Evolutionary conservation across 805 yeast species (phyloP).

Genomic region (Candida pini): DNA sequence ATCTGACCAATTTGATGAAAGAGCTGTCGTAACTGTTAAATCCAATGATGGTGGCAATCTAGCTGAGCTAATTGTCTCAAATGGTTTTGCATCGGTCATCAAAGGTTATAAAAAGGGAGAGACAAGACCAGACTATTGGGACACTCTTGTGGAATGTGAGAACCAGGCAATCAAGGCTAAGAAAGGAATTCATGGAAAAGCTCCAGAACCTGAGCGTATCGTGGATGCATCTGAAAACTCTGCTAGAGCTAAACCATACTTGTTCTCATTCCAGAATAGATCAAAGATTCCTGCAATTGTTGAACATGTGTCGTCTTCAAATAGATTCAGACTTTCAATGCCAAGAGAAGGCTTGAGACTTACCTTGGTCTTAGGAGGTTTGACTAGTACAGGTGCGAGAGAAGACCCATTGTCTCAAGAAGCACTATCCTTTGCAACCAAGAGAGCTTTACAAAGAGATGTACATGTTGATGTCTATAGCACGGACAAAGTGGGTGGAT

Average conservation of each 20-base stretch:
- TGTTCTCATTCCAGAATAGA: constrained; percentile 64
- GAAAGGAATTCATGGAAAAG: constrained; percentile 59
- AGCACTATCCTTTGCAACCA: constrained; percentile 49
- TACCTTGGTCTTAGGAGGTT: constrained; percentile 72
- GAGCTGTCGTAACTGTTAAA: constrained; percentile 58
- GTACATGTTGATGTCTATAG: constrained; percentile 64
- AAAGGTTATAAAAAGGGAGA: constrained; percentile 63
- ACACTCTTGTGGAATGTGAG: constrained; percentile 66
- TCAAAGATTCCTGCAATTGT: constrained; percentile 61
- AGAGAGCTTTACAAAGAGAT: constrained; percentile 62
- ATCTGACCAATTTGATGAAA: constrained; percentile 55
- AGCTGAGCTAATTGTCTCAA: constrained; percentile 51
- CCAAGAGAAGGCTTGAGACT: constrained; percentile 70
- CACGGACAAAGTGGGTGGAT: constrained; percentile 74
- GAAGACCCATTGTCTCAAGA: constrained; percentile 36
- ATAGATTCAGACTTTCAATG: constrained; percentile 57
- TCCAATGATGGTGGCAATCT: constrained; percentile 50
- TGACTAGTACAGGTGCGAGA: constrained; percentile 37
- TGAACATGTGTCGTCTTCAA: constrained; percentile 65
- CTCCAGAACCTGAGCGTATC: constrained; percentile 52
- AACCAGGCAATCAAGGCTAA: constrained; percentile 48
- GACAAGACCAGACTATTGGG: constrained; percentile 75
- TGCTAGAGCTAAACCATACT: constrained; percentile 66
- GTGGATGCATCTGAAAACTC: constrained; percentile 78
- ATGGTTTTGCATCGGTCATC: constrained; percentile 74